Base-by-base conservation (phyloP, 129 eudicot genomes). In the Tagetes patula region DNA sequence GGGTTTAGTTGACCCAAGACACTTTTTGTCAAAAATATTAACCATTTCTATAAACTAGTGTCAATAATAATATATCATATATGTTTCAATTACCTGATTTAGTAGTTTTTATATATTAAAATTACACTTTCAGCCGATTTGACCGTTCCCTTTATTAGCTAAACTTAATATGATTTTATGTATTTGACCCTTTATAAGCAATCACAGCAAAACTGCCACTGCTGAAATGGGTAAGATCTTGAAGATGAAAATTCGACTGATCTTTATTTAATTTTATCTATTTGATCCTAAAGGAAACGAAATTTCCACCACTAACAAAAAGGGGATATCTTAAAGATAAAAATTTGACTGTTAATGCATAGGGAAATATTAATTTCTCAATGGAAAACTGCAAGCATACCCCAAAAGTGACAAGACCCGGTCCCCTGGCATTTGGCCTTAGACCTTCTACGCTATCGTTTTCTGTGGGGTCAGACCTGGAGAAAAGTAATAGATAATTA, bases 401-500 rank as follows among this genome's bases (percentile, higher is more conserved):
- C 96, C 98, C 98, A 71, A 94, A 90, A 67, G 92, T 86, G 34
- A 94, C 96, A 31, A 94, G 87, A 53, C 98, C 96, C 33, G 96
- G 96, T 49, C 98, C 96, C 82, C 96, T 84, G 42, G 98, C 96
- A 81, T 94, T 94, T 60, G 96, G 98, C 70, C 98, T 84, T 75
- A 94, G 71, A 58, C 98, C 98, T 69, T 90, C 98, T 38, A 94
- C 84, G 27, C 98, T 94, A 82, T 94, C 98, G 67, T 94, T 94
- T 80, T 89, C 96, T 9, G 98, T 94, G 60, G 98, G 97, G 77
- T 94, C 97, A 37, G 98, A 94, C 98, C 98, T 94, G 91, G 60
- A 72, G 1, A 83, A 36, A 36, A 69, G 64, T 67, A 56, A 50
- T 38, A 11, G 12, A 58, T 3, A 69, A 70, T 14, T 12, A 60